A percentile compares a stretch with the other conserved stretches of the same genome.
Conservation (phyloP, 129 eudicot species). For the Artemisia annua region DNA sequence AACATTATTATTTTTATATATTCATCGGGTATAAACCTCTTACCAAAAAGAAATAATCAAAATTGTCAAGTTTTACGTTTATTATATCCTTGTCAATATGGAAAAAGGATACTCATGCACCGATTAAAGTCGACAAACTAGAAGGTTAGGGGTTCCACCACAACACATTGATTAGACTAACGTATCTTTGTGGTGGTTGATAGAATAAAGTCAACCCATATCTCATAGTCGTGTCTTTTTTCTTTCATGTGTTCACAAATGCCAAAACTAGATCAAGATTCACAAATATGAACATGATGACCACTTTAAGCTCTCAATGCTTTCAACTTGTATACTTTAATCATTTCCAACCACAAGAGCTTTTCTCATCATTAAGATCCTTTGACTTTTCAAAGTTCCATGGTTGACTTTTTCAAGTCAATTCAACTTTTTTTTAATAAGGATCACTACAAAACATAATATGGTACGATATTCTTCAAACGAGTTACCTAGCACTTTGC, state of each 20-base stretch:
- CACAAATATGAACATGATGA: constrained; percentile 25
- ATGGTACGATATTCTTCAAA: not conserved
- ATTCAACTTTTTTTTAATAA: not conserved
- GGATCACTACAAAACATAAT: constrained; percentile 6
- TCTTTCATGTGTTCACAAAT: constrained; percentile 14
- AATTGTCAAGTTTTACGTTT: not conserved
- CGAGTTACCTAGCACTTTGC: not conserved
- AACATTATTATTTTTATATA: too few relatives aligned
- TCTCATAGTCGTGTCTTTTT: not conserved
- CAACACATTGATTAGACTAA: constrained; percentile 2
- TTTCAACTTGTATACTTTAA: constrained; percentile 20
- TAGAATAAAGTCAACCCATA: not conserved
- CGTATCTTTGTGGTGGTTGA: not conserved
- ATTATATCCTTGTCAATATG: not conserved
- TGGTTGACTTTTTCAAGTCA: constrained; percentile 15
- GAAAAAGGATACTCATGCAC: not conserved
- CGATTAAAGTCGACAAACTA: not conserved
- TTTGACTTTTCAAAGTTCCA: constrained; percentile 24
- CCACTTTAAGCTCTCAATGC: not conserved
- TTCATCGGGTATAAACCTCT: too few relatives aligned
- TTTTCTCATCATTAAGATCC: constrained; percentile 2
- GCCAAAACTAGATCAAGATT: not conserved
- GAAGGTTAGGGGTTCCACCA: not conserved
- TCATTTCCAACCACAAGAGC: constrained; percentile 15
- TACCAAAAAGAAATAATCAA: not conserved